Conservation (phyloP, 306 rosid species). For the Abrus precatorius region DNA sequence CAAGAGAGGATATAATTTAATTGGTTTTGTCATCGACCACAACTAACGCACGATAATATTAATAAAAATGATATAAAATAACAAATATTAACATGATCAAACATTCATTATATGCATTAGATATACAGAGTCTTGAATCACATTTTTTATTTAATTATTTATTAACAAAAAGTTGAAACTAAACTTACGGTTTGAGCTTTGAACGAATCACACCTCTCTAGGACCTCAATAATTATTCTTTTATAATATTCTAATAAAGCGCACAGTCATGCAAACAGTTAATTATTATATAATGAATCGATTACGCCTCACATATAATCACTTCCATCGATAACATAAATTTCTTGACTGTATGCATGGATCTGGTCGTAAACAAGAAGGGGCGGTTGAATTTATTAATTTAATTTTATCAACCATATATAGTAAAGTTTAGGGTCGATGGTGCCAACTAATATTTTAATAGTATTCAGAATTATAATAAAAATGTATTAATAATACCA, state of each 20-base stretch:
- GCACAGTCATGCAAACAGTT: constrained; percentile 16
- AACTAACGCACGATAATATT: background rate
- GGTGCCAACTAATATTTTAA: too few species aligned
- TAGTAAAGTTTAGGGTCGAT: too few species aligned
- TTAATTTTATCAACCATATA: constrained; percentile 17
- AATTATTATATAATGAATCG: constrained; percentile 11
- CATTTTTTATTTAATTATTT: background rate
- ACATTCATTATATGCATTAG: background rate
- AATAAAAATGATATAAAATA: background rate
- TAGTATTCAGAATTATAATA: too few species aligned
- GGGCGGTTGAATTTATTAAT: constrained; percentile 37
- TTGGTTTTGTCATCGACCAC: too few species aligned
- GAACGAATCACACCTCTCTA: constrained; percentile 25
- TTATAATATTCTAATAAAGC: constrained; percentile 22
- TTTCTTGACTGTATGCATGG: constrained; percentile 44
- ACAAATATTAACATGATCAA: background rate
- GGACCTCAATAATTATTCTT: constrained; percentile 1
- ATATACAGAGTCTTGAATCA: background rate
- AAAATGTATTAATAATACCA: too few species aligned
- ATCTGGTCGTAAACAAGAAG: constrained; percentile 44
- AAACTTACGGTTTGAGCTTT: constrained; percentile 9
- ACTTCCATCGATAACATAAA: constrained; percentile 42
- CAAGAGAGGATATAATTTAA: too few species aligned
- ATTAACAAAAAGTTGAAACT: background rate
- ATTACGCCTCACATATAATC: constrained; percentile 33